Base-by-base conservation (phyloP, 306 rosid genomes). In the Cucumis melo region DNA sequence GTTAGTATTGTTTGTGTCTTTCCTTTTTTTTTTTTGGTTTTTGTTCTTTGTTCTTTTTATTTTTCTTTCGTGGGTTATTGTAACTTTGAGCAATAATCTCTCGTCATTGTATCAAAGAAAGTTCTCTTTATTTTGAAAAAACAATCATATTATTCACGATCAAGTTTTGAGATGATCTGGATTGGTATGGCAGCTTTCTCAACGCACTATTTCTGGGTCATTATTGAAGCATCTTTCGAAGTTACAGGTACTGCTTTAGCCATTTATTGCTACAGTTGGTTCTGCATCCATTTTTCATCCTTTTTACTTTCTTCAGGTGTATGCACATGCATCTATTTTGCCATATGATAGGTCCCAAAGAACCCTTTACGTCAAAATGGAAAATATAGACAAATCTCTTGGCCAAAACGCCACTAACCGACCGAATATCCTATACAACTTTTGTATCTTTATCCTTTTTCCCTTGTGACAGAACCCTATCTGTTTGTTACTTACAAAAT, bases 201-300 rank as follows among this genome's bases (percentile, higher is more conserved):
- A 92, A 75, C 87, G 99, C 73, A 92, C 99, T 74, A 79, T 95
- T 38, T 95, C 97, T 20, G 99, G 99, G 79, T 90, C 99, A 20
- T 83, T 95, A 78, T 85, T 95, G 91, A 95, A 95, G 87, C 85
- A 95, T 84, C 92, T 95, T 80, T 95, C 99, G 12, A 95, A 95
- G 89, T 86, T 95, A 82, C 99, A 95, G 97, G 99, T 95, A 88
- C 80, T 81, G 27, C 17, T 39, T 20, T 44, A 5, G 56, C 58
- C 44, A 66, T 56, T 38, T 21, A 61, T 51, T 72, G 44, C 59
- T 27, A 27, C 61, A 34, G 27, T 72, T 51, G 17, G 20, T 54
- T 54, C 58, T 54, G 56, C 56, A 1, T 51, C 20, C 53, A 46
- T 46, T 46, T 9, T 50, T 13, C 16, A 14, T 13, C 5, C 14